Evolutionary conservation across 2,329 filamentous ascomycete species (phyloP), one percentile per base, ranked within the genome.

Genomic region (Thelonectria blattea): DNA sequence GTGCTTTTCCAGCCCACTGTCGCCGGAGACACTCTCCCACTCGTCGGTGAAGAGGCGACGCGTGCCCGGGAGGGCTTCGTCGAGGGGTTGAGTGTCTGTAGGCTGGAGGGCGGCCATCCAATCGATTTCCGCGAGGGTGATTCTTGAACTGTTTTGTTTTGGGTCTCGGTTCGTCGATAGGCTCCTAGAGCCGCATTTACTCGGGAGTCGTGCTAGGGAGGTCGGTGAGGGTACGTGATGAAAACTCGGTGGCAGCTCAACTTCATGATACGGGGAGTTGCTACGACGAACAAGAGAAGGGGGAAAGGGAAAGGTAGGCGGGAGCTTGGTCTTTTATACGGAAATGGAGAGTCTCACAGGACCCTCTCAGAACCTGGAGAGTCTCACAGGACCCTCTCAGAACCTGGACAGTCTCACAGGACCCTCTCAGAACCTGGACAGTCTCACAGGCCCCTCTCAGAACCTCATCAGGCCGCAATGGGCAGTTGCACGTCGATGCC

Each of bases 61-160:
- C n/a, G 71, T 73, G 69, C 71, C 71, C 46, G 71, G 71, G 34
- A 73, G 71, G 64, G 64, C 68, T 62, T 69, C 59, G 60, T 71
- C 52, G 47, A 63, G 24, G 6, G 22, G 3, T 24, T 24, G 22
- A 20, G 66, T 56, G 65, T 56, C 60, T 55, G 60, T 18, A 27
- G 61, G 56, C 24, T 59, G 58, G 48, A 59, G 45, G 45, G 20
- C 65, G 60, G 61, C 67, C 68, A 71, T 70, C 22, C 22, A 24
- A 24, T 24, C 22, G 22, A 24, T 7, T 34, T 4, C 8, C 5
- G 3, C 3, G 32, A 7, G 12, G 3, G 32, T 10, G 32, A 3
- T 5, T 34, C 22, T 24, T 24, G 3, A 24, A n/a, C 8, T 45
- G 18, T 15, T n/a, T n/a, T n/a, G n/a, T n/a, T n/a, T 10, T 41